A percentile compares a stretch with the other conserved stretches of the same genome.
These are phyloP conservation scores for Apiotrichum brassicae DNA, from an alignment of 1,284 basidiomycete genomes.

Conservation along the genomic window DNA sequence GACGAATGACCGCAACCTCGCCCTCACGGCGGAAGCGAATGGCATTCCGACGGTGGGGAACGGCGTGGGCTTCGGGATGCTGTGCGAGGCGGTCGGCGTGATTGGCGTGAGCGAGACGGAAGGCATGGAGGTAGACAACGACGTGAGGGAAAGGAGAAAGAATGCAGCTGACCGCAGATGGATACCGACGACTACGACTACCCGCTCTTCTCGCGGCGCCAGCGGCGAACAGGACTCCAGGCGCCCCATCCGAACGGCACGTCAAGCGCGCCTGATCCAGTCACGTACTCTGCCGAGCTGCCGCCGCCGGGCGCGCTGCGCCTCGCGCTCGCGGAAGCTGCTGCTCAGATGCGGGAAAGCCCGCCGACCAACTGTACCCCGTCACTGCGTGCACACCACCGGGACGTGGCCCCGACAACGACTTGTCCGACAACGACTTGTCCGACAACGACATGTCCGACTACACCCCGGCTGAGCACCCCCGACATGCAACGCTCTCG, in stretches of 20 bases:
- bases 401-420: no score
- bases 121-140: background rate
- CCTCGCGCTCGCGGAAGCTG: background rate
- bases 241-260: background rate
- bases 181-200: background rate
- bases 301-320: background rate
- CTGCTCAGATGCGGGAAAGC: background rate
- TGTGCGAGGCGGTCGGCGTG: background rate
- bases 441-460: no score
- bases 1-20: slow-evolving; percentile 8
- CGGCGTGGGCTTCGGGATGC: background rate
- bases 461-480: no score
- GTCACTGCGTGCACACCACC: background rate
- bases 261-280: background rate
- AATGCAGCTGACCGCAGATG: background rate
- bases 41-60: background rate
- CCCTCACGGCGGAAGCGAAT: slow-evolving; percentile 4
- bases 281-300: background rate
- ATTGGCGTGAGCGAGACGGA: background rate
- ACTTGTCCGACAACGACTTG: no score
- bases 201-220: background rate
- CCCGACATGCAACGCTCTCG: no score
- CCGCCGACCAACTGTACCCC: background rate
- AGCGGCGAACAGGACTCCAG: background rate
- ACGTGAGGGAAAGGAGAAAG: background rate